Percentiles rank a stretch among this genome's conserved stretches.
phyloP scores from a whole-genome alignment of 2,329 filamentous ascomycete species.

The Elsinoe fawcettii region DNA sequence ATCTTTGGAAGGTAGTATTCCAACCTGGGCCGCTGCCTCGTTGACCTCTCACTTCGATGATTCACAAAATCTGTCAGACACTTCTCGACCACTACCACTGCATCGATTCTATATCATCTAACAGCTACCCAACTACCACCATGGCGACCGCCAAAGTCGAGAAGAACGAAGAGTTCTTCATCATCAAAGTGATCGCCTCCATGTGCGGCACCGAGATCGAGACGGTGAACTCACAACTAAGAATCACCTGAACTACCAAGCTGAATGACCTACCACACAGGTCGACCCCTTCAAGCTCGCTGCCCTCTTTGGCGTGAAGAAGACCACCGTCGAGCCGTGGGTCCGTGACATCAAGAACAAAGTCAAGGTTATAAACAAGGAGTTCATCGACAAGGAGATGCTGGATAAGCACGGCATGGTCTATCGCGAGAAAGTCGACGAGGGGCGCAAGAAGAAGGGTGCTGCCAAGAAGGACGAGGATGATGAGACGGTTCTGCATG shows the following conservation, averaged over 20 bases:
- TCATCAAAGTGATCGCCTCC: background rate
- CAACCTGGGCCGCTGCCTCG: background rate
- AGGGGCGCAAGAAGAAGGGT: background rate
- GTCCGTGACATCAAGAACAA: background rate
- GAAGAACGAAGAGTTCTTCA: background rate
- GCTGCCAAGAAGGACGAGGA: background rate
- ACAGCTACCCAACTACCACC: too few relatives aligned
- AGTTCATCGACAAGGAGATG: background rate
- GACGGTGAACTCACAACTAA: background rate
- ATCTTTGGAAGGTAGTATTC: background rate
- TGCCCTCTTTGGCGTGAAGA: background rate
- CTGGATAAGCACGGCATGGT: background rate
- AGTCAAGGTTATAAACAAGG: background rate
- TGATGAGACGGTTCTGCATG: background rate
- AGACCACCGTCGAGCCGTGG: constrained; percentile 5
- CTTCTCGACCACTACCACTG: too few relatives aligned
- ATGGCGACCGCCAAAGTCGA: background rate
- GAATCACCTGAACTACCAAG: background rate
- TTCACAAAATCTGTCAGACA: background rate
- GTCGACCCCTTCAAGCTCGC: constrained; percentile 10
- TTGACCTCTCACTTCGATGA: background rate
- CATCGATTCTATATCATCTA: too few relatives aligned
- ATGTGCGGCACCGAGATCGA: background rate
- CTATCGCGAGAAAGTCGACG: background rate
- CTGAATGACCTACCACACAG: background rate